These are phyloP conservation scores for Colletotrichum costaricense DNA, from an alignment of 2,329 filamentous ascomycete species.

Conservation along the genomic window DNA sequence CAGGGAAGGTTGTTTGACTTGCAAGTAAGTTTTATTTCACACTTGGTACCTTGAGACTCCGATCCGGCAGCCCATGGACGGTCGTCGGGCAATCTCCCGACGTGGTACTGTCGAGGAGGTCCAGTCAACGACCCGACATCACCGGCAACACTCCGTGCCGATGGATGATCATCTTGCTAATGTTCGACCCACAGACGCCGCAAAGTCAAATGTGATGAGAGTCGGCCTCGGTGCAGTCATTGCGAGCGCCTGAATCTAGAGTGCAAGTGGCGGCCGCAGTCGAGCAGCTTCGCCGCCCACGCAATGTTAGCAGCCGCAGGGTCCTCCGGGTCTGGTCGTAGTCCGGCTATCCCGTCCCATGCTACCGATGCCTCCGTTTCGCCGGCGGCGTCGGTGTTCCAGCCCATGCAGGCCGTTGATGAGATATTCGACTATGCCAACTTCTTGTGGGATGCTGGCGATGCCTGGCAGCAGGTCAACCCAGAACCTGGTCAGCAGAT, in stretches of 20 bases:
- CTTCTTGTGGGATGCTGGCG: constrained; percentile 58
- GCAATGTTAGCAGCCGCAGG: constrained; percentile 37
- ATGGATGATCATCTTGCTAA: background rate
- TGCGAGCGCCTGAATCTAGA: constrained; percentile 64
- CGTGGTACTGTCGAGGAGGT: background rate
- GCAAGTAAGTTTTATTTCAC: constrained; percentile 49
- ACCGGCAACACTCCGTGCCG: background rate
- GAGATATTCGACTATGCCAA: constrained; percentile 60
- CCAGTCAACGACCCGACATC: background rate
- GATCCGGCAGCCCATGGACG: background rate
- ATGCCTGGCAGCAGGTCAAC: constrained; percentile 46
- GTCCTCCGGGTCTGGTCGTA: constrained; percentile 38
- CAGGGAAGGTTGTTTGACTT: constrained; percentile 59
- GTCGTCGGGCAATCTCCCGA: background rate
- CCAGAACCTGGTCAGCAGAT: constrained; percentile 32
- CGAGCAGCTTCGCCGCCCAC: constrained; percentile 7
- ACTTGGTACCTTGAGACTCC: background rate
- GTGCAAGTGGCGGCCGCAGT: constrained; percentile 59
- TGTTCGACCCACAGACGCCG: constrained; percentile 50
- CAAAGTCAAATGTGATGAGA: constrained; percentile 67
- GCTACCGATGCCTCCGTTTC: constrained; percentile 42
- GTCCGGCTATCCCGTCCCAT: constrained; percentile 39
- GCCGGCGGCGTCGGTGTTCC: constrained; percentile 40
- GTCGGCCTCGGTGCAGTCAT: constrained; percentile 62
- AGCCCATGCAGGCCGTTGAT: constrained; percentile 48